phyloP scores from a whole-genome alignment of 176 grass and related monocot genomes.

The Tuctoria greenei region DNA sequence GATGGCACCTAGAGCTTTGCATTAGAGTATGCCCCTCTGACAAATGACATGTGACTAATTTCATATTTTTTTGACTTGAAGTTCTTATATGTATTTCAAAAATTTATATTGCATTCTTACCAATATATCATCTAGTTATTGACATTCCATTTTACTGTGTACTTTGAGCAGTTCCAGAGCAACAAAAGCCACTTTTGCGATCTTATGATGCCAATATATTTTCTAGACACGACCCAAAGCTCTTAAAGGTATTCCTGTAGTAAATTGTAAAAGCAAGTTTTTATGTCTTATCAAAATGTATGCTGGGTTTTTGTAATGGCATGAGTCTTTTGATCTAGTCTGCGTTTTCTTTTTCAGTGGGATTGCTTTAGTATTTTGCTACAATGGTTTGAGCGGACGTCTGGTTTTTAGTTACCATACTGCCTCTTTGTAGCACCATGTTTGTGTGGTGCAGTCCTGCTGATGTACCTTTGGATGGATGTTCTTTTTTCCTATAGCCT shows the following conservation, averaged over 20 bases:
- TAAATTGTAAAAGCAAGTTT: constrained; percentile 36
- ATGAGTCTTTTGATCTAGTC: constrained; percentile 18
- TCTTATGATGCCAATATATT: constrained; percentile 76
- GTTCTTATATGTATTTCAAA: constrained; percentile 23
- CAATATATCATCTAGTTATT: constrained; percentile 34
- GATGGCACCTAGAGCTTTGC: constrained; percentile 6
- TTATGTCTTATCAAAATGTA: constrained; percentile 24
- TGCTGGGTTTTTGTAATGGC: constrained; percentile 6
- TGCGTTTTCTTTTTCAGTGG: constrained; percentile 14
- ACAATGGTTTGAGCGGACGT: constrained; percentile 15
- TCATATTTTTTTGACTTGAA: constrained; percentile 29
- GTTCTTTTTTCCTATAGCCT: constrained; percentile 6
- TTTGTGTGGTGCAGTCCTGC: constrained; percentile 16
- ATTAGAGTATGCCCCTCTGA: not conserved
- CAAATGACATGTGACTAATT: constrained; percentile 29
- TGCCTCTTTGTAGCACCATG: not conserved
- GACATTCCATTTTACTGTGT: constrained; percentile 26
- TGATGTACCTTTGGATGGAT: constrained; percentile 5
- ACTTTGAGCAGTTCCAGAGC: constrained; percentile 52
- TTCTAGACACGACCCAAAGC: constrained; percentile 67
- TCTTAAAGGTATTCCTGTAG: constrained; percentile 64
- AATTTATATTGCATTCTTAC: not conserved
- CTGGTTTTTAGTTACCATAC: constrained; percentile 16
- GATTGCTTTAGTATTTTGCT: constrained; percentile 11
- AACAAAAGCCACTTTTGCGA: constrained; percentile 62